Evolutionary conservation across 352 stramenopile species (phyloP), one percentile per base, ranked within the genome.

Genomic region (Globisporangium barbulae): DNA sequence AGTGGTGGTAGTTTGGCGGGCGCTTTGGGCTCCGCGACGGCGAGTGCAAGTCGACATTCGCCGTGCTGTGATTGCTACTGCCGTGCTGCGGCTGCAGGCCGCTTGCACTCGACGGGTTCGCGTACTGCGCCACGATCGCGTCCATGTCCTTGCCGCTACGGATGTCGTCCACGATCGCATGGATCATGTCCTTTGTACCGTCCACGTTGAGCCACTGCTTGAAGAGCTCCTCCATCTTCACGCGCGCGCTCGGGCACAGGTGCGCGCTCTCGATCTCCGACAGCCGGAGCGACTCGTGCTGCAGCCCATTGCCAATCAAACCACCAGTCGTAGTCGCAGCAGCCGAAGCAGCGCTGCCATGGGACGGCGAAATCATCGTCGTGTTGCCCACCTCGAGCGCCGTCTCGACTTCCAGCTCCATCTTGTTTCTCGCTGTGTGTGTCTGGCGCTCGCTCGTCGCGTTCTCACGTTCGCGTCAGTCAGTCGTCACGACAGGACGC

Each of bases 171-270:
- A 93, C 85, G 53, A 95, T 79, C 35, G 69, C 77, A 59, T 91
- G 83, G 65, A 95, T 95, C 79, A 93, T 88, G 59, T 92, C 83
- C 64, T 91, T 89, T 37, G 86, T 93, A 56, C 81, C 78, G 49
- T 95, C 86, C 22, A 91, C 76, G 56, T 89, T 93, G n/a, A 95
- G 81, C 84, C 85, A 95, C 67, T 92, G 83, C 31, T 84, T 81
- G 61, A 93, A 95, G 4, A 95, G 74, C 60, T 95, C 84, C 67
- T 95, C 86, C 86, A 95, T 93, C 72, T 95, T 95, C 74, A 91
- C 83, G 57, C 86, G 79, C 4, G 79, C 86, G 19, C 81, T 90
- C 4, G 83, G 83, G 54, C 82, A 95, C 68, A 91, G 45, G 48
- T 93, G 81, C 53, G 85, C 82, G 60, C 73, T 90, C 67, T 93